These are phyloP conservation scores for Phaffia rhodozyma DNA, from an alignment of 1,284 basidiomycete species.

Conservation along the genomic window DNA sequence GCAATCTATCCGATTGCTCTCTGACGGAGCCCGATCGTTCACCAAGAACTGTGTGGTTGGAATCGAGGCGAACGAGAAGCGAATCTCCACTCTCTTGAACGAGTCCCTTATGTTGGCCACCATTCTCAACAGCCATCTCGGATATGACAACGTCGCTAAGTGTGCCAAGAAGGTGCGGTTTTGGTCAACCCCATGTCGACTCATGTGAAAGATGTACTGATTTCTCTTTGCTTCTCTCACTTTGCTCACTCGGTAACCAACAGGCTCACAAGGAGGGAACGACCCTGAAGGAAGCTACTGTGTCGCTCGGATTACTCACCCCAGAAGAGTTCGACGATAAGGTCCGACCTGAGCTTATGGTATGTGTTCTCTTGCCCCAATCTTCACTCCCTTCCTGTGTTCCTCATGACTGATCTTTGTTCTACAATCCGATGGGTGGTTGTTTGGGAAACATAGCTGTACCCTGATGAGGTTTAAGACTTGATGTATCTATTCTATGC, in stretches of 20 bases:
- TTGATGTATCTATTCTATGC: too few species aligned
- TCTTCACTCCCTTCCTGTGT: neutral
- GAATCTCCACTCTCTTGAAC: conserved; percentile 78
- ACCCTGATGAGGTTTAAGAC: conserved; percentile 30
- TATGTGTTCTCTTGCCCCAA: conserved; percentile 25
- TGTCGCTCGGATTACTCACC: conserved; percentile 72
- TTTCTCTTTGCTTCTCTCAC: neutral
- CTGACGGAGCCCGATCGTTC: conserved; percentile 87
- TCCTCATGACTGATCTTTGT: neutral
- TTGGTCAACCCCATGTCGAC: neutral
- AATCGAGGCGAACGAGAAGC: conserved; percentile 88
- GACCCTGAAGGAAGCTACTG: conserved; percentile 88
- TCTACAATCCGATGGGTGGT: too few species aligned
- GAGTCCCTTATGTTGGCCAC: conserved; percentile 95
- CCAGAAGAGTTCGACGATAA: conserved; percentile 89
- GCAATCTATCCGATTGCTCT: conserved; percentile 83
- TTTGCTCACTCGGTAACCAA: neutral
- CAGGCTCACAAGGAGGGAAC: conserved; percentile 90
- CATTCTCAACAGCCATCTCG: conserved; percentile 81
- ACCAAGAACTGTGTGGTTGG: conserved; percentile 96
- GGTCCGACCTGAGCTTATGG: conserved; percentile 71
- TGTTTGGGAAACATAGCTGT: conserved; percentile 31
- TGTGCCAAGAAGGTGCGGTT: conserved; percentile 74
- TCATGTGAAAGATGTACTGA: too few species aligned
- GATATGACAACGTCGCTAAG: conserved; percentile 95